Base-by-base conservation (phyloP, 192 early-diverging fungal species). In the Diversispora eburnea region DNA sequence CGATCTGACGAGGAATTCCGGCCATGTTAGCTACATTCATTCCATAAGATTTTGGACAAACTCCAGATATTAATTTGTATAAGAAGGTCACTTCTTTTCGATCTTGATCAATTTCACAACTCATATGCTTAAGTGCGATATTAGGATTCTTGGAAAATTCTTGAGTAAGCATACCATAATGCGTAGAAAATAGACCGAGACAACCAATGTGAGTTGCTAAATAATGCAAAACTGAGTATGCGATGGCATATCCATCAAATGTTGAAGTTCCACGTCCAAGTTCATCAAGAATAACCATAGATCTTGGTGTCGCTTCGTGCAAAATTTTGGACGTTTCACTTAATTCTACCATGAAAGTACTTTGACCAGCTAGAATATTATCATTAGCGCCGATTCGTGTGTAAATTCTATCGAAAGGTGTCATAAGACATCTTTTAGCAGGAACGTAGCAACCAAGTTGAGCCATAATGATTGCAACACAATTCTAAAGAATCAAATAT, bases 11-110 rank as follows among this genome's bases (percentile, higher is more conserved):
- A 0, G 94, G 94, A 13, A 99, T 87, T 7, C 94, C 94, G 0
- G 96, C 98, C 93, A 98, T 98, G n/a, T 83, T 84, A 4, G 98
- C 98, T 0, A 98, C 95, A 71, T 98, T 98, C 95, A 98, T 98
- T 60, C 98, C 98, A 76, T 95, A 96, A 25, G 93, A 95, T 80
- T 94, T 94, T 52, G 92, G 91, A 73, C 93, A 97, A 3, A 90
- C 89, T 12, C 98, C 98, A 20, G 81, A 70, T 9, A 86, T 84
- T 47, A 99, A 77, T 65, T 94, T 94, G 79, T 99, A 99, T 67
- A 99, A 77, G 80, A 99, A 99, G 0, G 93, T 94, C 17, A 99
- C 92, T n/a, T 93, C 86, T 48, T 88, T 87, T 76, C 89, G 86
- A 0, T 89, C 88, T 65, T 94, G 90, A 62, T 97, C 89, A 20